Conservation (phyloP, 2,329 filamentous ascomycete species). For the Sclerotinia subarctica region DNA sequence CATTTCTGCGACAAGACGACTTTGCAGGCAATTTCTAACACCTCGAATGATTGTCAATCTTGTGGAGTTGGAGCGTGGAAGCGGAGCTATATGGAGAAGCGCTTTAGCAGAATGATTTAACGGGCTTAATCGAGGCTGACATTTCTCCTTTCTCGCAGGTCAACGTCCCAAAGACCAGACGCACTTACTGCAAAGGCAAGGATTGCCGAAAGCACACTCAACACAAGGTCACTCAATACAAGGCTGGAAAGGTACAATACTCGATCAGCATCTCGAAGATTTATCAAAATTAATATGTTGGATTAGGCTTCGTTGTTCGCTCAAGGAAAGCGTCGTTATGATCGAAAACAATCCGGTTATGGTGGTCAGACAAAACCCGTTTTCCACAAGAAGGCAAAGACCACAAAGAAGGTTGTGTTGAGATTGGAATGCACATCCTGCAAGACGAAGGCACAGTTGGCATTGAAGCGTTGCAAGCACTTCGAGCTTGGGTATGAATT, state of each 20-base stretch:
- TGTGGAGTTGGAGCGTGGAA: neutral
- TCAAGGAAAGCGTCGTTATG: conserved; percentile 99
- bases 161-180: conserved; percentile 97
- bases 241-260: conserved; percentile 77
- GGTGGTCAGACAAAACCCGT: conserved; percentile 99
- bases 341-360: conserved; percentile 98
- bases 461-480: conserved; percentile 99
- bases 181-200: conserved; percentile 97
- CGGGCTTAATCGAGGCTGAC: conserved; percentile 14
- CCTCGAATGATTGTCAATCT: neutral
- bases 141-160: conserved; percentile 50
- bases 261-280: conserved; percentile 26
- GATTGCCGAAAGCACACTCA: conserved; percentile 89
- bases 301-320: conserved; percentile 79
- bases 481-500: conserved; percentile 93
- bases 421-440: conserved; percentile 95
- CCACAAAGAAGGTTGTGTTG: conserved; percentile 99
- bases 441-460: conserved; percentile 98
- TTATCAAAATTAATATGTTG: conserved; percentile 19
- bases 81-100: neutral
- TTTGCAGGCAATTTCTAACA: neutral
- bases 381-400: conserved; percentile 99
- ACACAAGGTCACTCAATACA: conserved; percentile 96
- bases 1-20: neutral
- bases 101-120: neutral